A percentile compares a stretch with the other conserved stretches of the same genome.
These are phyloP conservation scores for Colletotrichum nymphaeae DNA, from an alignment of 2,329 filamentous ascomycete genomes.

Conservation along the genomic window DNA sequence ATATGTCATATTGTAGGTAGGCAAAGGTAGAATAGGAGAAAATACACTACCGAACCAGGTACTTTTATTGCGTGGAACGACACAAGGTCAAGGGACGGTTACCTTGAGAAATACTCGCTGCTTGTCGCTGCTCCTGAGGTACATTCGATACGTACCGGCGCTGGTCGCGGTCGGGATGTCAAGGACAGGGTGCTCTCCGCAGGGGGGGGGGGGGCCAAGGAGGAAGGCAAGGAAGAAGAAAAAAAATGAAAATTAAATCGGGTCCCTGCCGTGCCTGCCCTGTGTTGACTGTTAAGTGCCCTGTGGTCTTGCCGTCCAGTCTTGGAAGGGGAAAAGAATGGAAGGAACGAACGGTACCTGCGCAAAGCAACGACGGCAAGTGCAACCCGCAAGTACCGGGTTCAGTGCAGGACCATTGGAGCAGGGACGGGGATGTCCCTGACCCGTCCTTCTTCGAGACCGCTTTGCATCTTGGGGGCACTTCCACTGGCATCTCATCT, in stretches of 20 bases:
- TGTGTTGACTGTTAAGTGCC: not conserved
- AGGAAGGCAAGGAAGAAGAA: not conserved
- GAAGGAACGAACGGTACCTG: constrained; percentile 33
- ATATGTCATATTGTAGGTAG: not conserved
- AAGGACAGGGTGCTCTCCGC: not conserved
- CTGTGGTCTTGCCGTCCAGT: not conserved
- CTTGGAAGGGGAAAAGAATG: constrained; percentile 2
- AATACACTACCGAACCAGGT: not conserved
- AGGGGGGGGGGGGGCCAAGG: not conserved
- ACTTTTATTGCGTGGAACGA: not conserved
- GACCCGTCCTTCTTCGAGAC: not conserved
- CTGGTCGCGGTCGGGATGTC: not conserved
- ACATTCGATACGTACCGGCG: not conserved
- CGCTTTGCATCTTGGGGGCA: constrained; percentile 10
- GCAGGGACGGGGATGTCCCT: not conserved
- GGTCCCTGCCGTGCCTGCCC: not conserved
- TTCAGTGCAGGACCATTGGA: not conserved
- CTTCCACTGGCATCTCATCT: constrained; percentile 4
- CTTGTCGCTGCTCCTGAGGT: not conserved
- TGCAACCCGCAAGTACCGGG: constrained; percentile 26
- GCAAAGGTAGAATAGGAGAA: too few relatives aligned
- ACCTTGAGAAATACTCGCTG: not conserved
- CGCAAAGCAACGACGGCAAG: constrained; percentile 16
- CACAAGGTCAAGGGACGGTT: not conserved
- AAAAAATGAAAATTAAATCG: not conserved